Conservation (phyloP, 192 early-diverging fungal genomes). For the Dimargaris verticillata region DNA sequence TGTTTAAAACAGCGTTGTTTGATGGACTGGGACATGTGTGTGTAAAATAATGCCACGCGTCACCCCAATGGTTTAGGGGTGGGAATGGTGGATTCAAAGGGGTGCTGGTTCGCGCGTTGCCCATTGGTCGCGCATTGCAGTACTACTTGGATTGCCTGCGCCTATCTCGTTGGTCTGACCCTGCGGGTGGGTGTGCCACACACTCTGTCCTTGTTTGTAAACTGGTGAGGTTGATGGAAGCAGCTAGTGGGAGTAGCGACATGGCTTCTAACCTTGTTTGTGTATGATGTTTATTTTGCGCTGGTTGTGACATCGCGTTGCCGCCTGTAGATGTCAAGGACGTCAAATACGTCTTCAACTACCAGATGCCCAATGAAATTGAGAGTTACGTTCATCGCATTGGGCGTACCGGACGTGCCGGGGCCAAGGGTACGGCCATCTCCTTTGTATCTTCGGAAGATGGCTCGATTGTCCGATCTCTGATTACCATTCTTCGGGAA, state of each 20-base stretch:
- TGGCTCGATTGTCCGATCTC: slow-evolving; percentile 60
- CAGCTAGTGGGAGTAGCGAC: background rate
- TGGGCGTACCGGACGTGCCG: slow-evolving; percentile 92
- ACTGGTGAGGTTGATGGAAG: background rate
- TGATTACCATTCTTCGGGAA: slow-evolving; percentile 75
- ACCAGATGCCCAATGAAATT: slow-evolving; percentile 82
- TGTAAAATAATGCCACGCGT: too few relatives aligned
- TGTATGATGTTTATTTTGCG: slow-evolving; percentile 11
- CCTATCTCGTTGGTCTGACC: slow-evolving; percentile 1
- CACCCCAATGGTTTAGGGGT: too few relatives aligned
- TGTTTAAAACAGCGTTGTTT: too few relatives aligned
- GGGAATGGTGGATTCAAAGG: too few relatives aligned
- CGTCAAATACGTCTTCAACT: slow-evolving; percentile 95
- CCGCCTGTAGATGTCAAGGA: slow-evolving; percentile 61
- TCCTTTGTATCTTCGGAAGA: slow-evolving; percentile 89
- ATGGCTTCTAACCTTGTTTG: background rate
- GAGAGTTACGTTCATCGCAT: slow-evolving; percentile 88
- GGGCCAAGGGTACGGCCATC: slow-evolving; percentile 70
- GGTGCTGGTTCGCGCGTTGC: too few relatives aligned
- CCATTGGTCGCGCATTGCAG: too few relatives aligned
- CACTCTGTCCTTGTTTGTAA: background rate
- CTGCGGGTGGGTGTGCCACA: background rate
- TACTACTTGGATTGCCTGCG: slow-evolving; percentile 7
- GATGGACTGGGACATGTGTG: too few relatives aligned
- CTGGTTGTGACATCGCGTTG: slow-evolving; percentile 19